phyloP scores from a whole-genome alignment of 2,329 filamentous ascomycete genomes.

The Fusarium sp. region DNA sequence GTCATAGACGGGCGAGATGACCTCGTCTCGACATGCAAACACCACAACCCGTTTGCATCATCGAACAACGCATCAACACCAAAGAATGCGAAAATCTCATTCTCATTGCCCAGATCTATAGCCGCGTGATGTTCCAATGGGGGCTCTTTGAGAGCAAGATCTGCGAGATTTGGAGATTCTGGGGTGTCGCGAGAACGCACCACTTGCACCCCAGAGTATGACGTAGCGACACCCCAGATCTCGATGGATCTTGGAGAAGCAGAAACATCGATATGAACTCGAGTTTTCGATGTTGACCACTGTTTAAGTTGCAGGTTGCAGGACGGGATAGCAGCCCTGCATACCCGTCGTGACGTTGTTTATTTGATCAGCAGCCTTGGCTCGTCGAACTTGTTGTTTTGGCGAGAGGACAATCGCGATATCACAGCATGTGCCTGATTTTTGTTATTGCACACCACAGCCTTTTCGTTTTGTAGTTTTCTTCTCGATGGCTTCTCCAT shows the following conservation, averaged over 20 bases:
- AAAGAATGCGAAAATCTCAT: not conserved
- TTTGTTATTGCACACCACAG: conserved; percentile 17
- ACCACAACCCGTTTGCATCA: not conserved
- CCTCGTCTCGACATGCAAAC: not conserved
- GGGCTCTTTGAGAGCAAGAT: conserved; percentile 3
- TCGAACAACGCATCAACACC: conserved; percentile 1
- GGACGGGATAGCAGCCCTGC: conserved; percentile 19
- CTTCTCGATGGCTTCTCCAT: not conserved
- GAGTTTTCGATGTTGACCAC: conserved; percentile 9
- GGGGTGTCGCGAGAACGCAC: conserved; percentile 16
- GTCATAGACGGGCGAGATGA: conserved; percentile 7
- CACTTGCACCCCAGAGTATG: conserved; percentile 34
- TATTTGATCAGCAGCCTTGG: conserved; percentile 21
- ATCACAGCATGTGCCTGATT: conserved; percentile 17
- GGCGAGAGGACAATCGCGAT: not conserved
- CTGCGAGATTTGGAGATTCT: conserved; percentile 19
- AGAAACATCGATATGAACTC: conserved; percentile 18
- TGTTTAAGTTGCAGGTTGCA: not conserved
- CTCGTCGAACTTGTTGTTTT: not conserved
- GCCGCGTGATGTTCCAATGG: conserved; percentile 17
- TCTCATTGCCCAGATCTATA: not conserved
- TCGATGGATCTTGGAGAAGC: conserved; percentile 25
- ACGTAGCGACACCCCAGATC: conserved; percentile 36
- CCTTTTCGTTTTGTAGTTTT: not conserved
- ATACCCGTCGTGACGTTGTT: conserved; percentile 26